Percentiles rank a stretch among this genome's conserved stretches.
These are phyloP conservation scores for Quercus suber DNA, from an alignment of 306 rosid species.

Conservation along the genomic window DNA sequence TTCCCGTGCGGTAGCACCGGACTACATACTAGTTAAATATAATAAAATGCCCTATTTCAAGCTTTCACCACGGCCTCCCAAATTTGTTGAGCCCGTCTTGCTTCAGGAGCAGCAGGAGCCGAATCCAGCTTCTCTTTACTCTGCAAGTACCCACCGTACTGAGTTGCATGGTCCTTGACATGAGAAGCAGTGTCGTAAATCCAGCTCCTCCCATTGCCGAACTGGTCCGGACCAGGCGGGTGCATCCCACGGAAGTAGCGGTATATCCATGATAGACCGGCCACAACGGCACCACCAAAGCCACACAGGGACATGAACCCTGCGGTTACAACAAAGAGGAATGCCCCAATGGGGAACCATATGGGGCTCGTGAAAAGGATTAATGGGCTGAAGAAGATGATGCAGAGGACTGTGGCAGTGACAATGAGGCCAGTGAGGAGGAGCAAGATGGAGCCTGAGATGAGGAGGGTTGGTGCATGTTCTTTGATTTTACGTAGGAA, in stretches of 20 bases:
- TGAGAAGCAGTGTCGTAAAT: constrained; percentile 73
- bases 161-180: constrained; percentile 78
- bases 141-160: constrained; percentile 57
- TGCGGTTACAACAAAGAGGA: constrained; percentile 30
- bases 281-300: constrained; percentile 28
- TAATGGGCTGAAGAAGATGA: constrained; percentile 50
- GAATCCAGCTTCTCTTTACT: too few species aligned
- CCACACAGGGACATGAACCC: constrained; percentile 50
- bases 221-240: constrained; percentile 73
- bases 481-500: constrained; percentile 43
- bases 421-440: constrained; percentile 53
- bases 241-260: constrained; percentile 64
- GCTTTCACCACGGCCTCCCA: too few species aligned
- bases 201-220: constrained; percentile 59
- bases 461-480: constrained; percentile 40
- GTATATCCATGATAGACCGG: constrained; percentile 56
- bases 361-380: constrained; percentile 62
- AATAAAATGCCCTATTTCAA: too few species aligned
- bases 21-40: too few species aligned
- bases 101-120: too few species aligned
- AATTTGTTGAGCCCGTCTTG: too few species aligned
- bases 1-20: too few species aligned
- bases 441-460: constrained; percentile 50
- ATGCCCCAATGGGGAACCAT: constrained; percentile 56
- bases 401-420: constrained; percentile 29